phyloP scores from a whole-genome alignment of 176 grass and related monocot species.

The Miscanthus lutarioriparius region DNA sequence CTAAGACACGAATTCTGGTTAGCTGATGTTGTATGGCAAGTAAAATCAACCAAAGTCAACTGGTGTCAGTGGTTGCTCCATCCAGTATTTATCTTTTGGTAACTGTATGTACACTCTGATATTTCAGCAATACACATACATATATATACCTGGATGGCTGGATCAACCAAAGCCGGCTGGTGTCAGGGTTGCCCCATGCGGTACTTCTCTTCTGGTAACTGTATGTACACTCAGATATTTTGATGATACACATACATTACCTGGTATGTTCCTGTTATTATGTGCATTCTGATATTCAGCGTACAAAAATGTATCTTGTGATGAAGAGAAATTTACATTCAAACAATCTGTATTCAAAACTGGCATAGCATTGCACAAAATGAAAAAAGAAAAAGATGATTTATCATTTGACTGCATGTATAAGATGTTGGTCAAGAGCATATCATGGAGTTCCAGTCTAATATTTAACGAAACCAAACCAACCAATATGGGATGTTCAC shows the following conservation, averaged over 20 bases:
- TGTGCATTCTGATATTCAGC: neutral
- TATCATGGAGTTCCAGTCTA: neutral
- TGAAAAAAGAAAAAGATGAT: neutral
- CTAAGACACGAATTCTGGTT: neutral
- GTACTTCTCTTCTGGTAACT: neutral
- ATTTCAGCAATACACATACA: neutral
- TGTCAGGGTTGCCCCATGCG: neutral
- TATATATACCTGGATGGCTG: neutral
- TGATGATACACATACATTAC: neutral
- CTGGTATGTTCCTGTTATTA: neutral
- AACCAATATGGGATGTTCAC: neutral
- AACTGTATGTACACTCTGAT: neutral
- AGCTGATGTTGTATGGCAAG: neutral
- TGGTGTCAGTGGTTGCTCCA: neutral
- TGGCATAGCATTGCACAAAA: neutral
- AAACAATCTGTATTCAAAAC: neutral
- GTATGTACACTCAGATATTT: neutral
- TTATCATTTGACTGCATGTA: neutral
- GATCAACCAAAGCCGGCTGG: neutral
- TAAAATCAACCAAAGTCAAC: neutral
- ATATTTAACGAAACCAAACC: neutral
- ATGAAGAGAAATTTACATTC: neutral
- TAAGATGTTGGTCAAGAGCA: neutral
- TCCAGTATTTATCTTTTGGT: neutral
- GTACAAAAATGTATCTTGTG: neutral